Base-by-base conservation (phyloP, 1,284 basidiomycete genomes). In the Ceratobasidium sp. region DNA sequence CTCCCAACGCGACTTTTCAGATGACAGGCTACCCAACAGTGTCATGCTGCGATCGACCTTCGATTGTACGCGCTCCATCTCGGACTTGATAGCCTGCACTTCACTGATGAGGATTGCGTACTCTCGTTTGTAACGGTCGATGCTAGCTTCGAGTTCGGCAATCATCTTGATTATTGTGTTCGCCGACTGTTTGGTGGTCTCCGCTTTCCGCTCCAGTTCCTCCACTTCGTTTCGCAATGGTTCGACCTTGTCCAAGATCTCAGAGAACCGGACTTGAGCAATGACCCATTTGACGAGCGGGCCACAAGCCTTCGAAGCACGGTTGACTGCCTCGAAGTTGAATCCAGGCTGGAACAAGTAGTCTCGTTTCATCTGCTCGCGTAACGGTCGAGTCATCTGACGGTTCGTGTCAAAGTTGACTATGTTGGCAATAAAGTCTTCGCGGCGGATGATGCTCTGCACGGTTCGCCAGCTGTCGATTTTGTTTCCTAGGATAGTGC, bases 271-370 rank as follows among this genome's bases (percentile, higher is more conserved):
- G 58, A 99, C 96, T 83, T 99, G 98, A 0, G 98, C 98, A 74
- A 99, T 89, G 8, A 92, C 96, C 98, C 98, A 98, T 81, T 98
- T 98, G 77, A 98, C 97, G 48, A 99, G 89, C 24, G 98, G 98
- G 56, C 98, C 98, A 81, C 98, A 99, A 31, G 98, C 98, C 84
- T 92, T 95, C 84, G 94, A 96, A 29, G 98, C 98, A 75, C 93
- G 92, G 80, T 99, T 92, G 71, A 99, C 96, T 8, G 88, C 93
- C 81, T 98, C 98, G 81, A 95, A 99, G 82, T 96, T 98, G 86
- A 92, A 99, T 2, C 91, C 90, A 0, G 96, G 92, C 48, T 94
- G 90, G 79, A 90, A 92, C 78, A 99, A 86, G 86, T 95, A 99
- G 77, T 99, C 96, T 78, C 87, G 90, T 84, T 93, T 95, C 94